Conservation (phyloP, 75 land plant genomes). For the Sequoia sempervirens region DNA sequence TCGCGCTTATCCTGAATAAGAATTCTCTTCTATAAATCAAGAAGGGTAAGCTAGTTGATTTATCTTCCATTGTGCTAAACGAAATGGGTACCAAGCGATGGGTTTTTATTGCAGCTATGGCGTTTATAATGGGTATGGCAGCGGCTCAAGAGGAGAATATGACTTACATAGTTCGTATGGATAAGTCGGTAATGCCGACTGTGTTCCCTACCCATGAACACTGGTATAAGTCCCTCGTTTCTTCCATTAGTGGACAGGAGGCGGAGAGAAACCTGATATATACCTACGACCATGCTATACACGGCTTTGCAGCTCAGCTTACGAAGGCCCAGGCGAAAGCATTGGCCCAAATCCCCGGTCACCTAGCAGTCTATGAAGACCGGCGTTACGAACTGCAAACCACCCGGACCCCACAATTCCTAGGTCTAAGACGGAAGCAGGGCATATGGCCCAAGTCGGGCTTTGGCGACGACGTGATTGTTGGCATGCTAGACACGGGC, state of each 20-base stretch:
- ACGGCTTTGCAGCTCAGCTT: constrained; percentile 46
- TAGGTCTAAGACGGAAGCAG: constrained; percentile 22
- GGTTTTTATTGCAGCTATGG: neutral
- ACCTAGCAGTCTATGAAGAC: constrained; percentile 22
- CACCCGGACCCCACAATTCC: constrained; percentile 58
- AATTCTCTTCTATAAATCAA: too few relatives aligned
- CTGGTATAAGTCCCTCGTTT: constrained; percentile 51
- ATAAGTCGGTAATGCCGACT: constrained; percentile 38
- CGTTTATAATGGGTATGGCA: neutral
- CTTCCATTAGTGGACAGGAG: constrained; percentile 11
- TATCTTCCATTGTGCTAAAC: too few relatives aligned
- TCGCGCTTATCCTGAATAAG: too few relatives aligned
- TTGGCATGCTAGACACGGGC: constrained; percentile 56
- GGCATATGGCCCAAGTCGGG: neutral
- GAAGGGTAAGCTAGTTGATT: too few relatives aligned
- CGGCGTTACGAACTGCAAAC: constrained; percentile 37
- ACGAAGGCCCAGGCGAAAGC: constrained; percentile 18
- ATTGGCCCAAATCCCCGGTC: constrained; percentile 30
- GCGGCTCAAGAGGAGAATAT: neutral
- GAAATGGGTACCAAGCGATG: neutral
- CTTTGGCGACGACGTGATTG: constrained; percentile 45
- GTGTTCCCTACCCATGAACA: constrained; percentile 31
- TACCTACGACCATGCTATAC: constrained; percentile 32
- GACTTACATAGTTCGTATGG: constrained; percentile 63
- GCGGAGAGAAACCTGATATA: constrained; percentile 14